Percentiles rank a stretch among this genome's conserved stretches.
Evolutionary conservation across 192 early-diverging fungal species (phyloP).

Genomic region (Coemansia asiatica): DNA sequence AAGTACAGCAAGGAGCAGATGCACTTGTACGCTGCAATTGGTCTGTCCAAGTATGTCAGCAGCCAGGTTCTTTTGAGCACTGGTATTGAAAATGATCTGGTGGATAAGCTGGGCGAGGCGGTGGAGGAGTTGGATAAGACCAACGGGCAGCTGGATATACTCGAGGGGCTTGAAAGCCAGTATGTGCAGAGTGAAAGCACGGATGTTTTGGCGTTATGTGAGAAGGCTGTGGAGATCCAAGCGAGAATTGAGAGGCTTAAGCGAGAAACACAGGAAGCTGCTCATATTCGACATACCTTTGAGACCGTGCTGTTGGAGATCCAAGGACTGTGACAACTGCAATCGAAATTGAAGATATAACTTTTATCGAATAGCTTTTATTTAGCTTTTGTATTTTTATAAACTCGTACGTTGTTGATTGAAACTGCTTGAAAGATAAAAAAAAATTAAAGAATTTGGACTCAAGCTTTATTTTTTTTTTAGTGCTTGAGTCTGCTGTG

Average conservation of each 20-base stretch:
- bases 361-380: background rate
- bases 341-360: background rate
- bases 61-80: conserved; percentile 51
- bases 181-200: conserved; percentile 7
- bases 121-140: conserved; percentile 13
- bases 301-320: conserved; percentile 40
- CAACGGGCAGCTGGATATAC: conserved; percentile 20
- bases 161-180: conserved; percentile 15
- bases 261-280: conserved; percentile 23
- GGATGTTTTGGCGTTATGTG: conserved; percentile 9
- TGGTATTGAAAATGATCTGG: conserved; percentile 50
- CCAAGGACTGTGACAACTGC: conserved; percentile 22
- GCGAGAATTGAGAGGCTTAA: conserved; percentile 18
- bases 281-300: conserved; percentile 35
- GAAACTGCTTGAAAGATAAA: background rate
- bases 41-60: conserved; percentile 43
- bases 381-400: background rate
- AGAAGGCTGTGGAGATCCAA: conserved; percentile 11
- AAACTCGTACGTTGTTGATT: too few relatives aligned
- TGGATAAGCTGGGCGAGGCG: conserved; percentile 30
- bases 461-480: too few relatives aligned
- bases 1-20: conserved; percentile 55
- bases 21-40: conserved; percentile 34
- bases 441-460: background rate
- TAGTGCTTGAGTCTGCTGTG: conserved; percentile 4